These are phyloP conservation scores for Chalciporus piperatus DNA, from an alignment of 768 basidiomycete species.

Conservation along the genomic window DNA sequence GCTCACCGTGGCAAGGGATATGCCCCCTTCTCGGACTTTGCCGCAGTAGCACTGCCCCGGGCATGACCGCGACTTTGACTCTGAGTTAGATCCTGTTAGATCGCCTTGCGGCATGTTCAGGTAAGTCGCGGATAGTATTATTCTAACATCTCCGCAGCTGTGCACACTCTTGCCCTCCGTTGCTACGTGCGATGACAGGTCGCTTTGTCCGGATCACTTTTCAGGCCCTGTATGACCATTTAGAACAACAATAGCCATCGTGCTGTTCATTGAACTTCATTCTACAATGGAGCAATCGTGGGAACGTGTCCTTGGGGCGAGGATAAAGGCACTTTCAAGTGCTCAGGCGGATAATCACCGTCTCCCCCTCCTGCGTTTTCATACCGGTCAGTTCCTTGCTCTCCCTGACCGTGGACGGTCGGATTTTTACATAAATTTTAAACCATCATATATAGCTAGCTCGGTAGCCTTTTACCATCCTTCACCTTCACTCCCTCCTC, in stretches of 20 bases:
- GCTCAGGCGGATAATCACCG: slow-evolving; percentile 12
- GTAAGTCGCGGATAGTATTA: not conserved
- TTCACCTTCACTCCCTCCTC: slow-evolving; percentile 27
- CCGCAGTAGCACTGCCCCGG: not conserved
- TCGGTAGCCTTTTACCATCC: slow-evolving; percentile 19
- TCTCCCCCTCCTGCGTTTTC: slow-evolving; percentile 4
- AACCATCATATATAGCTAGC: not conserved
- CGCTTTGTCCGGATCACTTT: not conserved
- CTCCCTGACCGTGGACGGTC: not conserved
- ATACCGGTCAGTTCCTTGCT: slow-evolving; percentile 10
- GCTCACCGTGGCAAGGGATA: not conserved
- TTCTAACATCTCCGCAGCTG: not conserved
- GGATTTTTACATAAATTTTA: not conserved
- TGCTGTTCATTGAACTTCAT: not conserved
- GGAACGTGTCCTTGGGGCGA: slow-evolving; percentile 1
- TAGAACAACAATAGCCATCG: not conserved
- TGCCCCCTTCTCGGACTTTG: not conserved
- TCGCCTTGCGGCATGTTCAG: no score
- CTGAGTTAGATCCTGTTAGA: no score
- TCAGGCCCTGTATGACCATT: not conserved
- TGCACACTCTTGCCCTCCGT: not conserved
- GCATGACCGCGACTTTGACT: not conserved
- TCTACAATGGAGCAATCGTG: not conserved
- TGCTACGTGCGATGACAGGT: not conserved
- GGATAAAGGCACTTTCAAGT: slow-evolving; percentile 6